phyloP scores from a whole-genome alignment of 2,329 filamentous ascomycete species.

The Gnomoniopsis sp. region DNA sequence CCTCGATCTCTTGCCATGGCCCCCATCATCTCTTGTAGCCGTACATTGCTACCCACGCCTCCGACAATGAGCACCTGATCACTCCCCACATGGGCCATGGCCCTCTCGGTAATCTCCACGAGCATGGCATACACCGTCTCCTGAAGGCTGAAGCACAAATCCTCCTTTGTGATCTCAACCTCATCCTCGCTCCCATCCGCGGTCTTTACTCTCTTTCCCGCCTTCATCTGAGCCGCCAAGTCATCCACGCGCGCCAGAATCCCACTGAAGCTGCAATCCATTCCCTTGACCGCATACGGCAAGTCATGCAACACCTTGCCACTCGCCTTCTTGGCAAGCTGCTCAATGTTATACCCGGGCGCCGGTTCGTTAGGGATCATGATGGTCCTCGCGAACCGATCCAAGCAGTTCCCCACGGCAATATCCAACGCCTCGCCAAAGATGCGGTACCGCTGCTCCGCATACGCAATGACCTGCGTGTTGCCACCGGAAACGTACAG shows the following conservation, averaged over 20 bases:
- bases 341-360: slow-evolving; percentile 97
- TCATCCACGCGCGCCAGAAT: slow-evolving; percentile 82
- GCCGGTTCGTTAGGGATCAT: slow-evolving; percentile 93
- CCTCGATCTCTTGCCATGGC: slow-evolving; percentile 86
- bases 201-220: slow-evolving; percentile 35
- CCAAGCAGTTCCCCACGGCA: slow-evolving; percentile 94
- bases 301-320: slow-evolving; percentile 73
- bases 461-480: slow-evolving; percentile 41
- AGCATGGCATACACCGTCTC: slow-evolving; percentile 97
- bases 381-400: slow-evolving; percentile 89
- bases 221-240: slow-evolving; percentile 66
- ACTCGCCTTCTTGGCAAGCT: slow-evolving; percentile 69
- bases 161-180: slow-evolving; percentile 63
- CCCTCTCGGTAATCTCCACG: slow-evolving; percentile 95
- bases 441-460: slow-evolving; percentile 90
- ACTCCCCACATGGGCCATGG: slow-evolving; percentile 95
- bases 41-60: slow-evolving; percentile 91
- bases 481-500: slow-evolving; percentile 82
- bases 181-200: slow-evolving; percentile 44
- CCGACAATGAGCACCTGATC: slow-evolving; percentile 91
- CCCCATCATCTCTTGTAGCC: slow-evolving; percentile 97
- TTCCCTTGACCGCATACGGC: slow-evolving; percentile 95
- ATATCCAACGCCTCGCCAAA: slow-evolving; percentile 98
- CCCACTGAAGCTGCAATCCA: slow-evolving; percentile 96
- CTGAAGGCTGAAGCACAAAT: slow-evolving; percentile 91